phyloP scores from a whole-genome alignment of 2,329 filamentous ascomycete species.

The Trichoderma polysporum region DNA sequence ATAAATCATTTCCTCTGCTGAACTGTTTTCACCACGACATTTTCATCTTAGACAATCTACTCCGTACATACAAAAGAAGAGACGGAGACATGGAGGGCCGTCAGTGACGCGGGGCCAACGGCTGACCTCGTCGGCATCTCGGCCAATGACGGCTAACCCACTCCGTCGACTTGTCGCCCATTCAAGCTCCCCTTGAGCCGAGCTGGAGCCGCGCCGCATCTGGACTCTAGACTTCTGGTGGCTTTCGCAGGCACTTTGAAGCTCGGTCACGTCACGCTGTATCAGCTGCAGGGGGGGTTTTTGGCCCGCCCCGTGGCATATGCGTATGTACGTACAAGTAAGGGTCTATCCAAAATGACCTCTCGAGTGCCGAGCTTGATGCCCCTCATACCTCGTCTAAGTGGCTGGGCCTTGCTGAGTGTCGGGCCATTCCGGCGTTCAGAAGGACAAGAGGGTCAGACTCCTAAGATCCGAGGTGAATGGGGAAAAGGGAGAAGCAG shows the following conservation, averaged over 20 bases:
- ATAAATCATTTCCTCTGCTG: too few species aligned
- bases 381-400: conserved; percentile 3
- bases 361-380: conserved; percentile 10
- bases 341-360: background rate
- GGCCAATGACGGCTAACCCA: conserved; percentile 44
- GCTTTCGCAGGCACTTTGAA: background rate
- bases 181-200: conserved; percentile 23
- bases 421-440: conserved; percentile 23
- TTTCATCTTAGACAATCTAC: background rate
- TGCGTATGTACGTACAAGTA: background rate
- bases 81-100: conserved; percentile 16
- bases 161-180: background rate
- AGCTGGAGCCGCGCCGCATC: conserved; percentile 20
- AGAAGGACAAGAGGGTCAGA: background rate
- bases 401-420: background rate
- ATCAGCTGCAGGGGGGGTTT: background rate
- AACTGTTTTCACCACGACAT: background rate
- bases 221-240: background rate
- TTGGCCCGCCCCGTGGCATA: background rate
- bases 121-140: conserved; percentile 31
- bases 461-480: conserved; percentile 18
- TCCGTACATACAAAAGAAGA: too few species aligned
- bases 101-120: conserved; percentile 15
- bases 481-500: background rate
- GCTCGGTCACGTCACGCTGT: conserved; percentile 17